Conservation (phyloP, 2,329 filamentous ascomycete species). For the Penicillium thymicola region DNA sequence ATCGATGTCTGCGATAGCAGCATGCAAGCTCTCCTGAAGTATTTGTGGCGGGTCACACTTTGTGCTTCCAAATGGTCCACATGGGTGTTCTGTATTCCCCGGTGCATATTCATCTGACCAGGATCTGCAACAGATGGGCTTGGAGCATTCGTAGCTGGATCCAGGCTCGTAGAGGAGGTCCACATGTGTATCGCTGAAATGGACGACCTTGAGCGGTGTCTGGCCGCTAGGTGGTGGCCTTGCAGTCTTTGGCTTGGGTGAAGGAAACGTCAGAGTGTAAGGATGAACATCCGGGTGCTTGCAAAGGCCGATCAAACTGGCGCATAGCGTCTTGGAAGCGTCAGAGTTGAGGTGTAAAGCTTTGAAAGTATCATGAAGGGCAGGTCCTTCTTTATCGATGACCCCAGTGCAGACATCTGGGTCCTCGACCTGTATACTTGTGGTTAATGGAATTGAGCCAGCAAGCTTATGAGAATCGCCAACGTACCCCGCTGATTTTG, state of each 20-base stretch:
- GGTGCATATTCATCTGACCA: constrained; percentile 50
- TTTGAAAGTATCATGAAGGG: constrained; percentile 51
- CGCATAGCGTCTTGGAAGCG: constrained; percentile 52
- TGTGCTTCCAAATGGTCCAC: constrained; percentile 52
- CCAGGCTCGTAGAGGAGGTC: constrained; percentile 56
- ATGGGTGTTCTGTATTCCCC: constrained; percentile 49
- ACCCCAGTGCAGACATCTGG: constrained; percentile 56
- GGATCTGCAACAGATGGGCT: constrained; percentile 58
- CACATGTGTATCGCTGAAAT: constrained; percentile 60
- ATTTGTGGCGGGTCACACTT: constrained; percentile 52
- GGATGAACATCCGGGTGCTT: constrained; percentile 46
- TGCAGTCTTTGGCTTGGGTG: constrained; percentile 35
- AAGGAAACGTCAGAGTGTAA: constrained; percentile 47
- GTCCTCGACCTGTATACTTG: constrained; percentile 45
- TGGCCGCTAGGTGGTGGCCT: constrained; percentile 48
- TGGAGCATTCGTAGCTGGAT: constrained; percentile 54
- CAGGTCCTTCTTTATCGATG: constrained; percentile 52
- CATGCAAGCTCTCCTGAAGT: constrained; percentile 54
- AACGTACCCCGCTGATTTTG: constrained; percentile 33
- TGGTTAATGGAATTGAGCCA: background rate
- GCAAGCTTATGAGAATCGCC: background rate
- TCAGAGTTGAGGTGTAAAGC: constrained; percentile 49
- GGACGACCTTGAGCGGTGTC: constrained; percentile 53
- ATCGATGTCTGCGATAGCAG: constrained; percentile 42
- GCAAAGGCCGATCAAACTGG: constrained; percentile 55